Conservation (phyloP, 345 rosid genomes). For the Populus simonii region DNA sequence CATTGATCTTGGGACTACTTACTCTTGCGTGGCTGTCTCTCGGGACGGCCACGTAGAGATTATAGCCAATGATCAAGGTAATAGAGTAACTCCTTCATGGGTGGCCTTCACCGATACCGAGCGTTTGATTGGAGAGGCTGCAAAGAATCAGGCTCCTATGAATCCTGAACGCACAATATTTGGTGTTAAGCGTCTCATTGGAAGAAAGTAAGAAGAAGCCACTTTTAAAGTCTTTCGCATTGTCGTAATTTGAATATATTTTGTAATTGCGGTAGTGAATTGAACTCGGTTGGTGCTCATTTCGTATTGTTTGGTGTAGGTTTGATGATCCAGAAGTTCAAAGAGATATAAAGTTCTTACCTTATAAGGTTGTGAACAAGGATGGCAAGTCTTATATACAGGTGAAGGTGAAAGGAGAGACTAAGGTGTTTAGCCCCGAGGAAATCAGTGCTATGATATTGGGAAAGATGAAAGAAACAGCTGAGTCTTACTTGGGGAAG, state of each 20-base stretch:
- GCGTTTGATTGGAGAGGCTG: slow-evolving; percentile 65
- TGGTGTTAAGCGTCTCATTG: slow-evolving; percentile 57
- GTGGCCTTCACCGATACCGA: slow-evolving; percentile 64
- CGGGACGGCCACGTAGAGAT: slow-evolving; percentile 48
- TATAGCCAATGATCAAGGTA: slow-evolving; percentile 64
- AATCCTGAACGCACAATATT: slow-evolving; percentile 50
- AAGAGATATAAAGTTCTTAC: slow-evolving; percentile 52
- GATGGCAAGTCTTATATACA: slow-evolving; percentile 38
- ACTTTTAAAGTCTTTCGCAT: neutral
- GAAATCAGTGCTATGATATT: slow-evolving; percentile 59
- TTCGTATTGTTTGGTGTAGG: slow-evolving; percentile 6
- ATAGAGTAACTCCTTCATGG: slow-evolving; percentile 67
- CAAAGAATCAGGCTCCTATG: slow-evolving; percentile 57
- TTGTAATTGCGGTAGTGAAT: too few relatives aligned
- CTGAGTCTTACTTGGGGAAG: slow-evolving; percentile 57
- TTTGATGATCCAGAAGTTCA: slow-evolving; percentile 50
- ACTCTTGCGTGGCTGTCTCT: slow-evolving; percentile 54
- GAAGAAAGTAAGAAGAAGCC: slow-evolving; percentile 29
- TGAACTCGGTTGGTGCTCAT: neutral
- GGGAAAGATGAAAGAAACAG: slow-evolving; percentile 57
- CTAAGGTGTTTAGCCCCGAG: slow-evolving; percentile 59
- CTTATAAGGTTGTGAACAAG: slow-evolving; percentile 46
- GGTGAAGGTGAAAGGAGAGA: slow-evolving; percentile 47
- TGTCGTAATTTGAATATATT: neutral
- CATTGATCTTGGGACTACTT: slow-evolving; percentile 57